Evolutionary conservation across 495 filamentous ascomycete genomes (phyloP).

Genomic region (Aspergillus egyptiacus): DNA sequence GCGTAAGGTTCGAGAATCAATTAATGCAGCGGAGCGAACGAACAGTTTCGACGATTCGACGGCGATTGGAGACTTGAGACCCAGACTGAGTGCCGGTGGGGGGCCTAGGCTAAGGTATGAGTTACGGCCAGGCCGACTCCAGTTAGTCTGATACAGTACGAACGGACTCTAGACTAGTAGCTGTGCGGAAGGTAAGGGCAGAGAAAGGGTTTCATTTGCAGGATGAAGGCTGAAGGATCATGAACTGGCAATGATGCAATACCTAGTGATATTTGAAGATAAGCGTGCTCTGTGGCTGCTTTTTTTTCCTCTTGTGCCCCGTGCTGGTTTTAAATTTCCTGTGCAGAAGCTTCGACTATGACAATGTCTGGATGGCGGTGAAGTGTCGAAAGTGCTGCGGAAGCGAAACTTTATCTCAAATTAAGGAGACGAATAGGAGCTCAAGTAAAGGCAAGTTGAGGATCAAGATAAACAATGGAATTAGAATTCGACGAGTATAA

Average conservation of each 20-base stretch:
- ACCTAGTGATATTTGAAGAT: not conserved
- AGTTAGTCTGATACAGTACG: slow-evolving; percentile 7
- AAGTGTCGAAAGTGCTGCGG: not conserved
- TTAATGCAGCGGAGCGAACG: slow-evolving; percentile 10
- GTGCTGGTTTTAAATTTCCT: not conserved
- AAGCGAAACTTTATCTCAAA: slow-evolving; percentile 2
- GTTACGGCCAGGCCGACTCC: slow-evolving; percentile 10
- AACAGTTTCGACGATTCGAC: slow-evolving; percentile 1
- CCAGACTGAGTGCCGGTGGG: slow-evolving; percentile 11
- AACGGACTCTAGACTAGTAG: not conserved
- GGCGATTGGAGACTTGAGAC: slow-evolving; percentile 2
- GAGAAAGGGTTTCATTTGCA: slow-evolving; percentile 1
- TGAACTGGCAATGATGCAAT: slow-evolving; percentile 12
- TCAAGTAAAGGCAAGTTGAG: no score
- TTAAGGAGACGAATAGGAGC: no score
- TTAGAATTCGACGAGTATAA: not conserved
- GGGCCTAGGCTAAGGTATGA: not conserved
- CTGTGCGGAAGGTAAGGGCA: slow-evolving; percentile 14
- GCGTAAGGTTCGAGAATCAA: slow-evolving; percentile 9
- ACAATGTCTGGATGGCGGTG: slow-evolving; percentile 8
- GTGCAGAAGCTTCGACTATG: not conserved
- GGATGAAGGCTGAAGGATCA: not conserved
- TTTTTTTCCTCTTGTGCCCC: not conserved
- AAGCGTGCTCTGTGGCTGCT: not conserved
- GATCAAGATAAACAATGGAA: not conserved